These are phyloP conservation scores for Auriscalpium vulgare DNA, from an alignment of 768 basidiomycete species.

Conservation along the genomic window DNA sequence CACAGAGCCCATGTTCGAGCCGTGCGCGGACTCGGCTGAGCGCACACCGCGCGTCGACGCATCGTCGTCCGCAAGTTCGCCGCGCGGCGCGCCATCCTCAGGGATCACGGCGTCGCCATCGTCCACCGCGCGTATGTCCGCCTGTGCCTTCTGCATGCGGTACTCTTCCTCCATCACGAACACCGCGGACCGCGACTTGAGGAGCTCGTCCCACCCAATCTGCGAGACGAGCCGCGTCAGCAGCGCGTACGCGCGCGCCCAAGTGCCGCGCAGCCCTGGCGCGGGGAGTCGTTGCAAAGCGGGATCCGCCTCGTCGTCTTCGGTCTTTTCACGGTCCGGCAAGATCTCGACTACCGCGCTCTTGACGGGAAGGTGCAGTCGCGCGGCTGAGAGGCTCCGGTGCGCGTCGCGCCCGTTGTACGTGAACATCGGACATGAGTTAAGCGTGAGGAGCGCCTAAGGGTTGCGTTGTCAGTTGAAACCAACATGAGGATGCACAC, in stretches of 20 bases:
- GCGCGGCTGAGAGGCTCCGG: conserved; percentile 68
- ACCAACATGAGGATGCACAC: not conserved
- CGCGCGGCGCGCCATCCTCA: conserved; percentile 45
- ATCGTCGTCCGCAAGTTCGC: conserved; percentile 46
- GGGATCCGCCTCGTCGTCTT: conserved; percentile 89
- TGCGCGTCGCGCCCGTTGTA: conserved; percentile 95
- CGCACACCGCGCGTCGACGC: conserved; percentile 62
- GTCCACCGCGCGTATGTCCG: conserved; percentile 44
- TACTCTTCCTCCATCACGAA: conserved; percentile 99
- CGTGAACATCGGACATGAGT: conserved; percentile 99
- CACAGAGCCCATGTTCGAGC: conserved; percentile 18
- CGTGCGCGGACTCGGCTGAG: conserved; percentile 25
- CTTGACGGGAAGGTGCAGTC: conserved; percentile 81
- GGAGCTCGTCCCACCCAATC: conserved; percentile 97
- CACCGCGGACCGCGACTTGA: conserved; percentile 88
- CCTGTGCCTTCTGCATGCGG: conserved; percentile 86
- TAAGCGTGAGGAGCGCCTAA: conserved; percentile 80
- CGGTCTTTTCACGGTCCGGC: conserved; percentile 72
- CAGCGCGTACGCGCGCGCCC: conserved; percentile 88
- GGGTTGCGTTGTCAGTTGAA: not conserved
- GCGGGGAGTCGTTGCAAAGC: conserved; percentile 92
- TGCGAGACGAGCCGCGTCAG: conserved; percentile 86
- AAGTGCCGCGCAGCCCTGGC: conserved; percentile 90
- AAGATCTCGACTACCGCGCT: conserved; percentile 84
- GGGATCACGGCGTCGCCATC: conserved; percentile 38